Conservation (phyloP, 2,329 filamentous ascomycete species). For the Aureobasidium sp. region DNA sequence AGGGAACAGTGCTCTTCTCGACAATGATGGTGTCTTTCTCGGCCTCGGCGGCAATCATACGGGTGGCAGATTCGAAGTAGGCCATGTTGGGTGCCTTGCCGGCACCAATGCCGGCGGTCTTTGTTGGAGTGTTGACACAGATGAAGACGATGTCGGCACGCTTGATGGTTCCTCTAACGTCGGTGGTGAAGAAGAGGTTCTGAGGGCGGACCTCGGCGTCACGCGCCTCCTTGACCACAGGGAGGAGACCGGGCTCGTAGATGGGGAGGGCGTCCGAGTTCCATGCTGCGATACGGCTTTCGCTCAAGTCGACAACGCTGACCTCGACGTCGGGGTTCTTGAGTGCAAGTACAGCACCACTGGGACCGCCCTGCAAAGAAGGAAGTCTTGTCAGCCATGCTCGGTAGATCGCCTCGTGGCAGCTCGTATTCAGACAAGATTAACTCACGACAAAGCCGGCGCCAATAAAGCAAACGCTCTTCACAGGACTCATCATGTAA, state of each 20-base stretch:
- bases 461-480: slow-evolving; percentile 14
- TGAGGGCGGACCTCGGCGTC: slow-evolving; percentile 39
- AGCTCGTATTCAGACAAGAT: background rate
- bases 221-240: slow-evolving; percentile 57
- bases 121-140: slow-evolving; percentile 72
- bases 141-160: slow-evolving; percentile 67
- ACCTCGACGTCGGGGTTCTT: slow-evolving; percentile 63
- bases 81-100: slow-evolving; percentile 65
- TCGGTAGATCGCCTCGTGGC: background rate
- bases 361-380: slow-evolving; percentile 46
- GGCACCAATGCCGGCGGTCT: slow-evolving; percentile 58
- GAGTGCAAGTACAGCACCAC: slow-evolving; percentile 63
- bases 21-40: slow-evolving; percentile 63
- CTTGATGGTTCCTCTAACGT: slow-evolving; percentile 51
- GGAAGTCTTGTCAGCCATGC: background rate
- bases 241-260: slow-evolving; percentile 61
- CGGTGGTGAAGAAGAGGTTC: slow-evolving; percentile 67
- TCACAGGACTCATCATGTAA: slow-evolving; percentile 1
- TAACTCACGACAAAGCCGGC: slow-evolving; percentile 15
- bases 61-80: slow-evolving; percentile 60
- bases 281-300: slow-evolving; percentile 59
- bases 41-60: slow-evolving; percentile 58
- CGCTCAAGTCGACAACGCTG: slow-evolving; percentile 65
- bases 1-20: slow-evolving; percentile 75
- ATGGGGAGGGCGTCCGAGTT: slow-evolving; percentile 65